Base-by-base conservation (phyloP, 352 stramenopile genomes). In the Phytophthora fragariaefolia region DNA sequence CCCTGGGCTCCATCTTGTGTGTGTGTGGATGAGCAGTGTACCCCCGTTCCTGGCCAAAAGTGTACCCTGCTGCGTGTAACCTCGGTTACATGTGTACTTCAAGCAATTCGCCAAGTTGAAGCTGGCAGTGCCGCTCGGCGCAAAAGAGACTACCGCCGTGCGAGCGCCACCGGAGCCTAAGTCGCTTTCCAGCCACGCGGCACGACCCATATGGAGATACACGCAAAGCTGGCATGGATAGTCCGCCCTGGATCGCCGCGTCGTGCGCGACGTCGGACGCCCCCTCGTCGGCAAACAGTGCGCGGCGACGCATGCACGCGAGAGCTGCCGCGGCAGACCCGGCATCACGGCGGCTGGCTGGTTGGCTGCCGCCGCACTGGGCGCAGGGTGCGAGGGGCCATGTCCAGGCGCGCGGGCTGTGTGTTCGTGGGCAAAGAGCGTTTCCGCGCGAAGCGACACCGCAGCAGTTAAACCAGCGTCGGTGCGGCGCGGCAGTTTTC, bases 201-300 rank as follows among this genome's bases (percentile, higher is more conserved):
- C 34, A 40, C 9, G 13, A 47, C 52, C 58, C 64, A 68, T 63
- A 58, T 69, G 64, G 64, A 17, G 38, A 58, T 43, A 57, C 36
- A 45, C 45, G 60, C 13, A 43, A 50, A 56, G 30, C 59, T 30
- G 8, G 23, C 28, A n/a, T 71, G 67, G 62, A 71, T 67, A 71
- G 61, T 71, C 61, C 54, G 38, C 49, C 61, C 47, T 51, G 5
- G 8, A 49, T 74, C 55, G 66, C 66, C 34, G 18, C 42, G 6
- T 71, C 27, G 67, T 59, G 30, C 22, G 36, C 36, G 4, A n/a
- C 17, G 6, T 45, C 36, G 36, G 17, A n/a, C 62, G 67, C 30
- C 55, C 58, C 49, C 22, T 74, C 67, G 62, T 63, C 24, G 66
- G 70, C 49, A 71, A 74, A 63, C 65, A 49, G 62, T 66, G 56